Evolutionary conservation across 768 basidiomycete species (phyloP).

Genomic region (Hericium rajendrae): DNA sequence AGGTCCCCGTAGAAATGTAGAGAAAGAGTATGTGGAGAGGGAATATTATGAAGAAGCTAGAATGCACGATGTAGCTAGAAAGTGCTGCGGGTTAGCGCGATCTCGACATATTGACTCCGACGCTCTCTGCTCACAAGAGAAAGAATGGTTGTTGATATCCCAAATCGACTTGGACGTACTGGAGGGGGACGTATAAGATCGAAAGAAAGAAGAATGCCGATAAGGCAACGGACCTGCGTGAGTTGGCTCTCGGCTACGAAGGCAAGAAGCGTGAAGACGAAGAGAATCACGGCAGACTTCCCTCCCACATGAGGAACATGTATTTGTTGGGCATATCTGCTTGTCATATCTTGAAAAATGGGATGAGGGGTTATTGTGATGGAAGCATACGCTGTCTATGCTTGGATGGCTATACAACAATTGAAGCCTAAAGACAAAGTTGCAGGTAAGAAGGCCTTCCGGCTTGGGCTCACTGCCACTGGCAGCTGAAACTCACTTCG

Average conservation of each 20-base stretch:
- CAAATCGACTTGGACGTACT: constrained; percentile 75
- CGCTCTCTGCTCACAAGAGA: constrained; percentile 50
- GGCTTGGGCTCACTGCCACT: too few species aligned
- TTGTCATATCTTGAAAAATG: not conserved
- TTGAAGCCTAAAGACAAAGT: too few species aligned
- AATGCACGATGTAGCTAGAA: constrained; percentile 81
- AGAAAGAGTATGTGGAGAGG: constrained; percentile 76
- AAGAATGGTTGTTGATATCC: constrained; percentile 85
- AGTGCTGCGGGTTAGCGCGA: not conserved
- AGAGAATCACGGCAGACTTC: constrained; percentile 41
- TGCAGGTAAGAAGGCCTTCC: too few species aligned
- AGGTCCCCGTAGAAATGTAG: constrained; percentile 34
- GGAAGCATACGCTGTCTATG: not conserved
- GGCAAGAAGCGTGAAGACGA: constrained; percentile 49
- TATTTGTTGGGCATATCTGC: not conserved
- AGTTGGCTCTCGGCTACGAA: constrained; percentile 74
- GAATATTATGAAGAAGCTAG: constrained; percentile 66
- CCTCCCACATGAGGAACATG: constrained; percentile 25
- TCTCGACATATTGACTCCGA: not conserved
- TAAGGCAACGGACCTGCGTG: constrained; percentile 47
- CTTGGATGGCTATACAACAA: too few species aligned
- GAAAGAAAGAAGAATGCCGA: not conserved
- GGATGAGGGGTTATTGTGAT: not conserved
- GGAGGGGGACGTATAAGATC: not conserved
- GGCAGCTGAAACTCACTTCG: too few species aligned